Evolutionary conservation across 2,329 filamentous ascomycete genomes (phyloP), one percentile per base, ranked within the genome.

Genomic region (Apiospora pterosperma): DNA sequence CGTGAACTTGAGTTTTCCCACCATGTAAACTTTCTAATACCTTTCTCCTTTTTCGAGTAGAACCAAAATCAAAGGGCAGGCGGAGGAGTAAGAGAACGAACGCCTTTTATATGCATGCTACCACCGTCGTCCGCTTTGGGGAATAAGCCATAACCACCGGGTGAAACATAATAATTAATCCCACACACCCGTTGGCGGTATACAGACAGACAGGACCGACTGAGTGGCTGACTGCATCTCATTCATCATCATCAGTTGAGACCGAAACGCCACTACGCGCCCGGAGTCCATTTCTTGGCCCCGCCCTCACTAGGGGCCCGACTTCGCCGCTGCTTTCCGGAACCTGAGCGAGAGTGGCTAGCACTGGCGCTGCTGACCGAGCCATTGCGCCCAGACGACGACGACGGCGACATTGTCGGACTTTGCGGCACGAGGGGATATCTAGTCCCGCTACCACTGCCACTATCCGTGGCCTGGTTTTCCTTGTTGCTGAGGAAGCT

Each of bases 401-500:
- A 55, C 12, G 48, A 55, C 16, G 25, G n/a, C 14, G 39, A 34
- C 14, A 36, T 41, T 36, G 44, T 62, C 38, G 65, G 52, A 16
- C 59, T 48, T 21, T 34, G 34, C 19, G 60, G 39, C 28, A 62
- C 25, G 34, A 55, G 58, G 36, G 59, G 28, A n/a, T 66, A 64
- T 21, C 65, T 59, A 31, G 48, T 31, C 7, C 59, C 62, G 11
- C 21, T 55, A 8, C 48, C 19, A 28, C 48, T 12, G 1, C 48
- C 28, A 11, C 16, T 16, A 34, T 19, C 25, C 14, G 14, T 19
- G 12, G n/a, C 19, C 34, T 62, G 48, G 41, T 66, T 64, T 28
- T 66, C 65, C 48, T 64, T 66, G 41, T 66, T 66, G 36, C 65
- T 64, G 25, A 62, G 59, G 19, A 63, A 36, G 39, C 64, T 66